Percentiles rank a stretch among this genome's conserved stretches.
Conservation (phyloP, 257 asterid genomes). For the Scutellaria minor region DNA sequence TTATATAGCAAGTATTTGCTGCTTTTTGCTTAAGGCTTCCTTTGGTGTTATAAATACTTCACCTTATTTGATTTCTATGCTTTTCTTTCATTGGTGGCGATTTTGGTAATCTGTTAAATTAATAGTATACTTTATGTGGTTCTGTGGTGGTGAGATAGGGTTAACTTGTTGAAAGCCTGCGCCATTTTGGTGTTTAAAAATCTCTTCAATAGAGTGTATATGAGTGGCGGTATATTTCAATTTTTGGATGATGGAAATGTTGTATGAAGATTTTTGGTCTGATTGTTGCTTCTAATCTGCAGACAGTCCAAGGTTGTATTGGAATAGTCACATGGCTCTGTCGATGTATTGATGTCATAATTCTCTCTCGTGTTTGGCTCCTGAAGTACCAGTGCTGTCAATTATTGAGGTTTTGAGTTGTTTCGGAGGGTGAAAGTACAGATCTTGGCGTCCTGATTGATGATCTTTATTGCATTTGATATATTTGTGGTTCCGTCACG, state of each 20-base stretch:
- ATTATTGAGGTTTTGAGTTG: slow-evolving; percentile 8
- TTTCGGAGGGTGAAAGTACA: slow-evolving; percentile 29
- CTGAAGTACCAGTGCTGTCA: slow-evolving; percentile 9
- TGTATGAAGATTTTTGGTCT: slow-evolving; percentile 2
- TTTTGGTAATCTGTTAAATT: background rate
- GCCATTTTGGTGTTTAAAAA: slow-evolving; percentile 8
- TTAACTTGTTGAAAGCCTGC: background rate
- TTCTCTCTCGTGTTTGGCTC: slow-evolving; percentile 36
- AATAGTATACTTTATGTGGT: background rate
- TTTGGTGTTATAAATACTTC: slow-evolving; percentile 12
- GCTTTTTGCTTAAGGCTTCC: slow-evolving; percentile 16
- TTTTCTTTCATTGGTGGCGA: slow-evolving; percentile 15
- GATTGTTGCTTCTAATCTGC: slow-evolving; percentile 28
- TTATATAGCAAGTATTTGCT: background rate
- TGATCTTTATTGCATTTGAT: slow-evolving; percentile 45
- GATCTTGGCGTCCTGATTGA: slow-evolving; percentile 47
- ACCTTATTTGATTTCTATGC: background rate
- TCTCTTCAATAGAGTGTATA: background rate
- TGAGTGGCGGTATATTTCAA: background rate
- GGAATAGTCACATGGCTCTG: slow-evolving; percentile 49
- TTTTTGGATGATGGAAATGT: slow-evolving; percentile 12
- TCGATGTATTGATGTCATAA: slow-evolving; percentile 40
- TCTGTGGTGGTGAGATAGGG: background rate
- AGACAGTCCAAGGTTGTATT: slow-evolving; percentile 42
- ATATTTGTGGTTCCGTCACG: slow-evolving; percentile 39